These are phyloP conservation scores for Pseudozyma pruni DNA, from an alignment of 1,284 basidiomycete species.

Conservation along the genomic window DNA sequence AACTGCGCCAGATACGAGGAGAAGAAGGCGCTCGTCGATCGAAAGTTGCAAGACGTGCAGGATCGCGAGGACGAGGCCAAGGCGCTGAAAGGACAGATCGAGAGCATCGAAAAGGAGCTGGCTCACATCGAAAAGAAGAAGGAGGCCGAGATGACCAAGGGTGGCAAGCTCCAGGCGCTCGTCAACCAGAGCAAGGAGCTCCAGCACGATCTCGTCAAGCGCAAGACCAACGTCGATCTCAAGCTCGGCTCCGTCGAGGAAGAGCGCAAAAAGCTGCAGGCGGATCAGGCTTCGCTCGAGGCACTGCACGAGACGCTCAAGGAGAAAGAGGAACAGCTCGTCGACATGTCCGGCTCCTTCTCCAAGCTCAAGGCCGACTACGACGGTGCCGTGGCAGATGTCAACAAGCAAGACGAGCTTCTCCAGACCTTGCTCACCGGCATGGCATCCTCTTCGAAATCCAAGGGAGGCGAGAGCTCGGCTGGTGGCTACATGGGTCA, in stretches of 20 bases:
- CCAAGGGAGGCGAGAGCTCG: slow-evolving; percentile 70
- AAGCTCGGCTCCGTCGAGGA: slow-evolving; percentile 81
- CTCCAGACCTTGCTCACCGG: slow-evolving; percentile 94
- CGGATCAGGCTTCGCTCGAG: slow-evolving; percentile 72
- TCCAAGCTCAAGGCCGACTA: slow-evolving; percentile 73
- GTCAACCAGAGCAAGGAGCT: slow-evolving; percentile 82
- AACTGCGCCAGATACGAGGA: slow-evolving; percentile 67
- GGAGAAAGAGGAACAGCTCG: slow-evolving; percentile 42
- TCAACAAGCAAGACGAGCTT: slow-evolving; percentile 87
- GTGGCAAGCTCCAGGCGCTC: slow-evolving; percentile 81
- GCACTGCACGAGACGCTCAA: slow-evolving; percentile 70
- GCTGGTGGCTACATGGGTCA: slow-evolving; percentile 97
- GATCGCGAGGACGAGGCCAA: slow-evolving; percentile 68
- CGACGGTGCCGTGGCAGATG: slow-evolving; percentile 75
- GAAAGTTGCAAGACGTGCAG: slow-evolving; percentile 60
- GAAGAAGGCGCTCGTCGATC: slow-evolving; percentile 66
- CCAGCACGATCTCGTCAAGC: slow-evolving; percentile 86
- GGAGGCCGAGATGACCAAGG: slow-evolving; percentile 75
- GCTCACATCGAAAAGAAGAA: slow-evolving; percentile 71
- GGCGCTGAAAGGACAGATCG: slow-evolving; percentile 60
- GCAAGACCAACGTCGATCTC: slow-evolving; percentile 87
- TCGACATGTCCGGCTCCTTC: slow-evolving; percentile 41
- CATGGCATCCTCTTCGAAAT: slow-evolving; percentile 76
- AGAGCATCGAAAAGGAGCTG: slow-evolving; percentile 70
- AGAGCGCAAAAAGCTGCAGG: slow-evolving; percentile 77